Conservation (phyloP, 2,329 filamentous ascomycete species). For the Penicillium oxalicum region DNA sequence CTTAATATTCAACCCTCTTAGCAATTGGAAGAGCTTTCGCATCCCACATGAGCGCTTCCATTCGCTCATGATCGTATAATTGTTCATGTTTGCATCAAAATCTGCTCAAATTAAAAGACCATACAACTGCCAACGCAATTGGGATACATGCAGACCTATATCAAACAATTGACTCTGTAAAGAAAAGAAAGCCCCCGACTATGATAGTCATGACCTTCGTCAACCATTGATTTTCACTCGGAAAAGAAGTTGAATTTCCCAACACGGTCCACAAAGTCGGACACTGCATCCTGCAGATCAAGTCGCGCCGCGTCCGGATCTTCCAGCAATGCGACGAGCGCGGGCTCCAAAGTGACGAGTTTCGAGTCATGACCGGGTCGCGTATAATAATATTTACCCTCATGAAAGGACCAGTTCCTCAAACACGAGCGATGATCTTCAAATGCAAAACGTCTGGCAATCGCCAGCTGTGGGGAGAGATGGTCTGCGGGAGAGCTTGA, state of each 20-base stretch:
- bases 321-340: constrained; percentile 17
- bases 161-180: too few relatives aligned
- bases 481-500: constrained; percentile 9
- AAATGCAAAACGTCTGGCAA: constrained; percentile 28
- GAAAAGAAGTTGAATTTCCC: constrained; percentile 9
- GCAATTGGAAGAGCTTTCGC: too few relatives aligned
- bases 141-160: too few relatives aligned
- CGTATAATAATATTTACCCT: constrained; percentile 43
- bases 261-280: constrained; percentile 17
- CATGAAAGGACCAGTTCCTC: constrained; percentile 43
- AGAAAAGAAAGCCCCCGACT: too few relatives aligned
- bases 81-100: too few relatives aligned
- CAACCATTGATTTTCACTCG: background rate
- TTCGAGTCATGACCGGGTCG: constrained; percentile 39
- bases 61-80: too few relatives aligned
- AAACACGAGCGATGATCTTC: constrained; percentile 43
- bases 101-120: too few relatives aligned
- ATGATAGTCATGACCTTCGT: too few relatives aligned
- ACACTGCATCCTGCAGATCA: constrained; percentile 21
- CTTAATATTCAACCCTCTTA: too few relatives aligned
- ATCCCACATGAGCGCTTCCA: too few relatives aligned
- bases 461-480: constrained; percentile 14
- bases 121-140: too few relatives aligned
- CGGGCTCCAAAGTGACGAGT: constrained; percentile 39
- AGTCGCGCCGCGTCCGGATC: constrained; percentile 10